These are phyloP conservation scores for Eucalyptus albens DNA, from an alignment of 345 rosid genomes.

Conservation along the genomic window DNA sequence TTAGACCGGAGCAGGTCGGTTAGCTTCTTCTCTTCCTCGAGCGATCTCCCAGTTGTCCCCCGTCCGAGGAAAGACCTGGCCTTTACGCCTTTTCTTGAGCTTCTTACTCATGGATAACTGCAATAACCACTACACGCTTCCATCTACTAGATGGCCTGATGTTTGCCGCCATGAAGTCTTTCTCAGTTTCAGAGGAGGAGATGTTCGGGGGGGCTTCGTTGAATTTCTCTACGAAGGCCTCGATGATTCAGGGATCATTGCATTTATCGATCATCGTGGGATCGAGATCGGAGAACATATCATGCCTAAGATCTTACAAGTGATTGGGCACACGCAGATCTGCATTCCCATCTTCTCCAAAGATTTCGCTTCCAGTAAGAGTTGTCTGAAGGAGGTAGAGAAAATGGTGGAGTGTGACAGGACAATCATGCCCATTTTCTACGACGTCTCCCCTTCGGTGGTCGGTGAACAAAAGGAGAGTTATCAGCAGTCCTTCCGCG, in stretches of 20 bases:
- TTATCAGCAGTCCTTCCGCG: neutral
- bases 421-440: neutral
- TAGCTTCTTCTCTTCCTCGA: no score
- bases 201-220: no score
- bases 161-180: neutral
- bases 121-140: no score
- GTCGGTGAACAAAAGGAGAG: neutral
- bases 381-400: neutral
- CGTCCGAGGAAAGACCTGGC: no score
- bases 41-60: no score
- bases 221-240: no score
- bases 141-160: neutral
- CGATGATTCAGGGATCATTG: no score
- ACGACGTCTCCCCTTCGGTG: neutral
- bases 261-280: neutral
- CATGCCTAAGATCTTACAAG: neutral
- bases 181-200: neutral
- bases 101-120: no score
- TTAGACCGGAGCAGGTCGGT: no score
- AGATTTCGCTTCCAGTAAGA: neutral
- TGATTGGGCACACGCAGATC: accelerated
- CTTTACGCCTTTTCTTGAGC: no score
- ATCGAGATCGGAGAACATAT: neutral
- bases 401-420: neutral
- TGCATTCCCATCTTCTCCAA: neutral